phyloP scores from a whole-genome alignment of 2,329 filamentous ascomycete genomes.

The Botryotinia narcissicola region DNA sequence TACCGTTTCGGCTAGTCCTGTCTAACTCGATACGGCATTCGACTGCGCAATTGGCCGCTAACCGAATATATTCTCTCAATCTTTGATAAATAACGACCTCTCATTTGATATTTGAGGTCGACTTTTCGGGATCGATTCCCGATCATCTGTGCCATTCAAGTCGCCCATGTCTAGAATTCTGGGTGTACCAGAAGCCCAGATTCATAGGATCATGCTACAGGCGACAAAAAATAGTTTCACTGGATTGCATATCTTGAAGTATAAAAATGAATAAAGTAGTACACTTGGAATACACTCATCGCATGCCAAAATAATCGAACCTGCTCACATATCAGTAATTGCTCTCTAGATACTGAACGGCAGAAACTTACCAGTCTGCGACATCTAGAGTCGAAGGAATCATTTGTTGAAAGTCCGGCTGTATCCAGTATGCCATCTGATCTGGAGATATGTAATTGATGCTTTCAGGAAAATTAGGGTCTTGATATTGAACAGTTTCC shows the following conservation, averaged over 20 bases:
- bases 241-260: neutral
- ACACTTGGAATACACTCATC: neutral
- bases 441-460: conserved; percentile 1
- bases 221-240: neutral
- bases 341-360: neutral
- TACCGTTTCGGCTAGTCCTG: neutral
- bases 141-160: neutral
- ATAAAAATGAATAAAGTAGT: neutral
- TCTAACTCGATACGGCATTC: neutral
- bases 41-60: neutral
- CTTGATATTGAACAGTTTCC: neutral
- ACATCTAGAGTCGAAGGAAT: conserved; percentile 12
- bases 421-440: conserved; percentile 2
- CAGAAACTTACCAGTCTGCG: conserved; percentile 2
- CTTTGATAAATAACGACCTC: neutral
- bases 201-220: neutral
- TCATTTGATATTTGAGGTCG: neutral
- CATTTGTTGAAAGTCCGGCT: conserved; percentile 5
- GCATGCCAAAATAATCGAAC: conserved; percentile 12
- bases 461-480: neutral
- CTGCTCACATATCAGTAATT: neutral
- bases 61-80: neutral
- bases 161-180: neutral
- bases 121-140: neutral
- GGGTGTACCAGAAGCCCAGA: neutral